Evolutionary conservation across 1,139 yeast species (phyloP), one percentile per base, ranked within the genome.

Genomic region (Saccharomyces uvarum): DNA sequence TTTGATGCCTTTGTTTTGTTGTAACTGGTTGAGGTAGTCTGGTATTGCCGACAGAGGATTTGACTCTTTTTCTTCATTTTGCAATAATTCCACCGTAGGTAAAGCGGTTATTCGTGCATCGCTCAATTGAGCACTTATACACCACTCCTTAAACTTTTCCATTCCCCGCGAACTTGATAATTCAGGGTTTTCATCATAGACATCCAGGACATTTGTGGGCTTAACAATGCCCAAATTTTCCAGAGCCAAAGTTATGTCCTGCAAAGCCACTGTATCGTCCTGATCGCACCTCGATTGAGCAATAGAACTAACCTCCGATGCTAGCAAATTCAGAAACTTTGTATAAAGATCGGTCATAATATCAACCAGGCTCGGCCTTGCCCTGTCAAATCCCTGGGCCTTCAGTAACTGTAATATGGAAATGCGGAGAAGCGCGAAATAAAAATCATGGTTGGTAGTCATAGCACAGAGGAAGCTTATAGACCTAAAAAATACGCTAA

Each of bases 381-480:
- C 81, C 60, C 83, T 76, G 62, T 87, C 95, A 61, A 87, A 84
- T 0, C 95, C 95, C 19, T 81, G 77, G 0, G 88, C 79, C 56
- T 87, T 79, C 51, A 88, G 74, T 16, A 86, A 73, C 71, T 81
- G 95, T 28, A 85, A 79, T 56, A 85, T 77, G 0, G 90, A 79
- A 53, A 86, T 75, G 53, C 90, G 75, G 50, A 84, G 74, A 48
- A 86, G 69, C 24, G 85, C 75, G 63, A 79, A 83, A 65, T 80
- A 78, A 68, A 86, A 83, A 42, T 75, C 77, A 14, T 76, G 56
- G 49, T 57, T 59, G 6, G 63, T 59, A 9, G 66, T 60, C 61
- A 64, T 63, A 51, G 32, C 49, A 49, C 47, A n/a, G 11, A 16
- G 38, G 13, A 14, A 21, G 13, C 16, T 26, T 26, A 26, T 16